Percentiles rank a stretch among this genome's conserved stretches.
Conservation (phyloP, 805 yeast genomes). For the Candida easanensis region DNA sequence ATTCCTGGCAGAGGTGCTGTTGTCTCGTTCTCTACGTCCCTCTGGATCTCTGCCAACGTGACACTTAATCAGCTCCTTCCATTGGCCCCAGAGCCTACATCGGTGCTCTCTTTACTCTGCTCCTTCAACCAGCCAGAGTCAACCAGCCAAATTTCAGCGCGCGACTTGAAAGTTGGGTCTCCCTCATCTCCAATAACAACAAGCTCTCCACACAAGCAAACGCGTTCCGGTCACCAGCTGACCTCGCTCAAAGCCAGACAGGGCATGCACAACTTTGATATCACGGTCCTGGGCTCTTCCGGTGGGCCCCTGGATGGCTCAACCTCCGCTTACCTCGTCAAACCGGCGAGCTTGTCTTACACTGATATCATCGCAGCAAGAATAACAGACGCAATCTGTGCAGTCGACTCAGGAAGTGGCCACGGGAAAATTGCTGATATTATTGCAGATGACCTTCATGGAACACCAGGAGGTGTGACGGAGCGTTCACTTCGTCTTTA, state of each 20-base stretch:
- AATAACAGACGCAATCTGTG: slow-evolving; percentile 40
- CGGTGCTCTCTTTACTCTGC: no score
- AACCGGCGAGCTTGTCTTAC: slow-evolving; percentile 47
- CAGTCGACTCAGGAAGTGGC: slow-evolving; percentile 83
- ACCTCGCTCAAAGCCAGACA: background rate
- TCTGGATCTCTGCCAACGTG: no score
- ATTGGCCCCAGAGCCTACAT: no score
- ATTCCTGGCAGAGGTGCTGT: no score
- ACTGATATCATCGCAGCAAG: slow-evolving; percentile 30
- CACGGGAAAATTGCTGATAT: slow-evolving; percentile 51
- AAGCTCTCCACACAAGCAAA: background rate
- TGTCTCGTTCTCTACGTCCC: no score
- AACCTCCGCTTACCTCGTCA: slow-evolving; percentile 67
- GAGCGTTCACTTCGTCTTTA: slow-evolving; percentile 15
- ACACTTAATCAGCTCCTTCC: no score
- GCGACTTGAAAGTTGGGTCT: background rate
- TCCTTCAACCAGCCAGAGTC: background rate
- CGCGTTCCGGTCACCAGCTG: no score
- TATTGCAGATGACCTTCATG: slow-evolving; percentile 17
- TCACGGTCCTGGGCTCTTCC: slow-evolving; percentile 70
- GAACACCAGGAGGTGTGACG: slow-evolving; percentile 5
- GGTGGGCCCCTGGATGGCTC: slow-evolving; percentile 82
- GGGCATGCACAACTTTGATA: slow-evolving; percentile 39
- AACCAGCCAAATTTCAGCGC: slow-evolving; percentile 3
- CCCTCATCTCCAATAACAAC: background rate